These are phyloP conservation scores for Fusarium aywerte DNA, from an alignment of 2,329 filamentous ascomycete species.

Conservation along the genomic window DNA sequence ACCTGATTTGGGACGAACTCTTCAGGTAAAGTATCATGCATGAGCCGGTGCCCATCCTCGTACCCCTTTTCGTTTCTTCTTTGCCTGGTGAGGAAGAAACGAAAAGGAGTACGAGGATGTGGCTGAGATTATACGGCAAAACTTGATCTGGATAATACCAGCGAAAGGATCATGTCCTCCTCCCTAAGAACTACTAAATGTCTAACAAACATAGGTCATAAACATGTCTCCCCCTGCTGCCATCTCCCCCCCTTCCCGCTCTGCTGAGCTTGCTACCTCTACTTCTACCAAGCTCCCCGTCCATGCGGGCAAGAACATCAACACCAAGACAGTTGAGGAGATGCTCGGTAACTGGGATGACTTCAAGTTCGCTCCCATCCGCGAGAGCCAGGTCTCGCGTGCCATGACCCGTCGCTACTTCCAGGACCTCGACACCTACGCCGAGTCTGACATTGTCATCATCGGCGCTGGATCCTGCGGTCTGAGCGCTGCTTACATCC, in stretches of 20 bases:
- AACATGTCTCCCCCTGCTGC: slow-evolving; percentile 77
- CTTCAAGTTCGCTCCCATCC: slow-evolving; percentile 87
- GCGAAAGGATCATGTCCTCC: slow-evolving; percentile 98
- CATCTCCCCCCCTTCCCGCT: slow-evolving; percentile 66
- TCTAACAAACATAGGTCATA: slow-evolving; percentile 47
- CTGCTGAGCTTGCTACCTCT: slow-evolving; percentile 56
- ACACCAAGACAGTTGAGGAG: slow-evolving; percentile 46
- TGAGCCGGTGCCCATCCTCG: slow-evolving; percentile 69
- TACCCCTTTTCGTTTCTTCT: background rate
- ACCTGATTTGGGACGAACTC: slow-evolving; percentile 49
- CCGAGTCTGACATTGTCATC: slow-evolving; percentile 94
- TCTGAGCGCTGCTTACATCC: slow-evolving; percentile 83
- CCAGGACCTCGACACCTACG: slow-evolving; percentile 85
- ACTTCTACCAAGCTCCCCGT: slow-evolving; percentile 36
- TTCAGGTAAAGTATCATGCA: slow-evolving; percentile 63
- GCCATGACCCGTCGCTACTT: slow-evolving; percentile 97
- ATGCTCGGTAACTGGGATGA: slow-evolving; percentile 82
- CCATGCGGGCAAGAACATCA: slow-evolving; percentile 41
- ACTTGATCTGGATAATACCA: slow-evolving; percentile 99
- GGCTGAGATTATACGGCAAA: slow-evolving; percentile 91
- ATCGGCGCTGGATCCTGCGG: slow-evolving; percentile 91
- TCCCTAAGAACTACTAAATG: slow-evolving; percentile 50
- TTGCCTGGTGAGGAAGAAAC: background rate
- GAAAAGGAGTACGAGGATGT: slow-evolving; percentile 40
- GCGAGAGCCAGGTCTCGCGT: slow-evolving; percentile 90